Conservation (phyloP, 768 basidiomycete genomes). For the Pulveroboletus sp. region DNA sequence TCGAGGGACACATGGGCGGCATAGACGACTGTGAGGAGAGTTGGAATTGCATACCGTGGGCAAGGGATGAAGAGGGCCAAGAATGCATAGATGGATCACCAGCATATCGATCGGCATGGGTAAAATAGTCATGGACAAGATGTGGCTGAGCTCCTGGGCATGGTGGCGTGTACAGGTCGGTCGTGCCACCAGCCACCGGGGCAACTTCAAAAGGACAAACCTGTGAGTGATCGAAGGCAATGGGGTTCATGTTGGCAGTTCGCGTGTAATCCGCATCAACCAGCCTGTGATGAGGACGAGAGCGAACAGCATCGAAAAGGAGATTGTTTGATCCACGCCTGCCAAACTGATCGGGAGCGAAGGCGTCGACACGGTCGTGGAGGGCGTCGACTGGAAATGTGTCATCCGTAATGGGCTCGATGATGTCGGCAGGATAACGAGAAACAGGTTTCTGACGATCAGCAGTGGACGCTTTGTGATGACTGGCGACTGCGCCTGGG, state of each 20-base stretch:
- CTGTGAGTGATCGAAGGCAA: conserved; percentile 23
- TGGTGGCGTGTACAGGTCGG: conserved; percentile 24
- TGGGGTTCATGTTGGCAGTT: conserved; percentile 19
- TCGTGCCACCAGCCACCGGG: conserved; percentile 20
- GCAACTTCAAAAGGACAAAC: conserved; percentile 17
- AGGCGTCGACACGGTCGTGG: conserved; percentile 10
- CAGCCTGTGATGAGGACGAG: conserved; percentile 24
- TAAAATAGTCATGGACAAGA: conserved; percentile 24
- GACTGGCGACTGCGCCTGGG: conserved; percentile 7
- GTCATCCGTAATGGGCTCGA: conserved; percentile 14
- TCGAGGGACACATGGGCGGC: conserved; percentile 24
- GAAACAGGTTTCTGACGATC: conserved; percentile 19
- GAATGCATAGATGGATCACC: conserved; percentile 23
- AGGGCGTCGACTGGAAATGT: conserved; percentile 12
- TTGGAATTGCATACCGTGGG: conserved; percentile 30
- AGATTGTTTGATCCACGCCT: conserved; percentile 37
- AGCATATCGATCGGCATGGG: conserved; percentile 21
- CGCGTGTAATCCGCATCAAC: conserved; percentile 20
- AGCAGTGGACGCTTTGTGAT: conserved; percentile 9
- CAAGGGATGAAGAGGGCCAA: conserved; percentile 26
- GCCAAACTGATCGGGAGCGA: conserved; percentile 23
- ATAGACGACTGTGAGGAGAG: conserved; percentile 27
- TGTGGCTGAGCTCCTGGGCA: conserved; percentile 24
- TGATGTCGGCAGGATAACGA: conserved; percentile 16
- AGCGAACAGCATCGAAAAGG: conserved; percentile 37